phyloP scores from a whole-genome alignment of 2,329 filamentous ascomycete species.

The Paecilomyces niveus region DNA sequence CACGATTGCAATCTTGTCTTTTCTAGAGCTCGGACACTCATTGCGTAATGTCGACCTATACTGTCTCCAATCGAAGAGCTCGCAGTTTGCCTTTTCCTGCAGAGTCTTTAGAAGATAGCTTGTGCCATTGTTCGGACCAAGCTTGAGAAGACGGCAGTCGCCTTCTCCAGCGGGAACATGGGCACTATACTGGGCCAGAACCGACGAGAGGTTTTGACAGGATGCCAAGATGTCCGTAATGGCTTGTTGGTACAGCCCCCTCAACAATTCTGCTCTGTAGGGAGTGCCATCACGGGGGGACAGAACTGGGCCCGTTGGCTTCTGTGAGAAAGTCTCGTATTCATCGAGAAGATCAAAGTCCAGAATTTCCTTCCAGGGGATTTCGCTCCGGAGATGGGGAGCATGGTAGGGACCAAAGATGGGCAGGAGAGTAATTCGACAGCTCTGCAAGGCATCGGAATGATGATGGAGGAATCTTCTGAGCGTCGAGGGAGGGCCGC shows the following conservation, averaged over 20 bases:
- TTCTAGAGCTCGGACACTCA: neutral
- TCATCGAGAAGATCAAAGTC: neutral
- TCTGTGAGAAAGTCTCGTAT: neutral
- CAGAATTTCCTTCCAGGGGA: neutral
- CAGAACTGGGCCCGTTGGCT: neutral
- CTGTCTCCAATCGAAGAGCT: neutral
- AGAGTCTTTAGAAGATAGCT: neutral
- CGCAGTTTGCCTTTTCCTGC: neutral
- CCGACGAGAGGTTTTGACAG: neutral
- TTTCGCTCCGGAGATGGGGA: neutral
- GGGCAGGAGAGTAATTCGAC: neutral
- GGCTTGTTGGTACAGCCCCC: neutral
- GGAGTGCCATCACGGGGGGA: neutral
- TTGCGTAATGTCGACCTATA: neutral
- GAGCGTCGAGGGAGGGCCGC: neutral
- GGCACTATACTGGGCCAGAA: neutral
- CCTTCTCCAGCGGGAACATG: neutral
- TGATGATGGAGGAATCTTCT: neutral
- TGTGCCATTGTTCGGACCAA: neutral
- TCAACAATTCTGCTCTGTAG: neutral
- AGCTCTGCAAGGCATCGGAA: neutral
- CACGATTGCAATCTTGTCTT: conserved; percentile 66
- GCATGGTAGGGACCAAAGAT: neutral
- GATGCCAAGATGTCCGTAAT: neutral
- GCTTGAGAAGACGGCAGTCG: neutral